Percentiles rank a stretch among this genome's conserved stretches.
These are phyloP conservation scores for Kazachstania psychrophila DNA, from an alignment of 805 yeast genomes.

Conservation along the genomic window DNA sequence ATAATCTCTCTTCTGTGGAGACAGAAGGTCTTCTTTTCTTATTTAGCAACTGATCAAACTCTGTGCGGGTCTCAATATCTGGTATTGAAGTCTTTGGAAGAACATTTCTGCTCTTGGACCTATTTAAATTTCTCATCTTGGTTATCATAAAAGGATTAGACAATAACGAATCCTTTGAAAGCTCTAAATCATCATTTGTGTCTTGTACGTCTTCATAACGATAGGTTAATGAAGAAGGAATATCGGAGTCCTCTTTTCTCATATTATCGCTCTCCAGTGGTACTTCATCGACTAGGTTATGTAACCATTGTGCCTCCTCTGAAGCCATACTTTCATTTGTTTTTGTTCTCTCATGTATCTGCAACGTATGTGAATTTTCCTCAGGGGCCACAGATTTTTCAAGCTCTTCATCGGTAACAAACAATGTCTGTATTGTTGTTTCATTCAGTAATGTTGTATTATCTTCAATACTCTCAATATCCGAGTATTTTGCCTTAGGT, in stretches of 20 bases:
- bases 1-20: constrained; percentile 1
- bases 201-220: constrained; percentile 3
- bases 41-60: not conserved
- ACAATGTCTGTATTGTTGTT: not conserved
- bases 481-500: not conserved
- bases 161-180: constrained; percentile 11
- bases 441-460: constrained; percentile 2
- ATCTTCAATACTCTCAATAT: not conserved
- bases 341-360: not conserved
- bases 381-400: not conserved
- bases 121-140: constrained; percentile 6
- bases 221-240: constrained; percentile 11
- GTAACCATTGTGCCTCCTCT: constrained; percentile 12
- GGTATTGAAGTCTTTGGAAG: too few relatives aligned
- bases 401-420: not conserved
- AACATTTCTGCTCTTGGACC: not conserved
- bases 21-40: constrained; percentile 1
- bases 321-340: too few relatives aligned
- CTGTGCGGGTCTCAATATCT: not conserved
- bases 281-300: constrained; percentile 5
- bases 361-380: too few relatives aligned
- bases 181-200: constrained; percentile 15
- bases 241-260: not conserved
- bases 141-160: constrained; percentile 20
- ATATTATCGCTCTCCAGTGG: not conserved